phyloP scores from a whole-genome alignment of 2,329 filamentous ascomycete genomes.

The Talaromyces sp. region DNA sequence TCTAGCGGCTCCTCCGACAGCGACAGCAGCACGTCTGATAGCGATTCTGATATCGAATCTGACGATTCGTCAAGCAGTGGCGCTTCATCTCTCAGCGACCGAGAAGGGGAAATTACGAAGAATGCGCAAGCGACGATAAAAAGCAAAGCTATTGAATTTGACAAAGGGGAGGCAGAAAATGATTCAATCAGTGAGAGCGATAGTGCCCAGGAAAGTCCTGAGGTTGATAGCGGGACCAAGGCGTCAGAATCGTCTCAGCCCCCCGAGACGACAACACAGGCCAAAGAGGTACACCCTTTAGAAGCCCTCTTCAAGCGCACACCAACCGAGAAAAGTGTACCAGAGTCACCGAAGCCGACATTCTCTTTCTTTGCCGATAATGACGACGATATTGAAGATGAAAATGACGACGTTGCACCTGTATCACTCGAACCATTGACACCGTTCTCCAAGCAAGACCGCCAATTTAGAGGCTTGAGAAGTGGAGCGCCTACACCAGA shows the following conservation, averaged over 20 bases:
- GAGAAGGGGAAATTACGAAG: background rate
- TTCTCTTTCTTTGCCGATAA: slow-evolving; percentile 73
- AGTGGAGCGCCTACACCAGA: slow-evolving; percentile 94
- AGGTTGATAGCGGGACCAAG: slow-evolving; percentile 11
- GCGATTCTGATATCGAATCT: background rate
- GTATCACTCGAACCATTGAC: slow-evolving; percentile 59
- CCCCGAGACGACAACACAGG: slow-evolving; percentile 29
- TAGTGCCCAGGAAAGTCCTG: slow-evolving; percentile 14
- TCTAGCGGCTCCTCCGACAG: slow-evolving; percentile 26
- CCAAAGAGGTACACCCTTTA: slow-evolving; percentile 66
- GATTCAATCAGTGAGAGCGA: slow-evolving; percentile 5
- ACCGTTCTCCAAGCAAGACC: slow-evolving; percentile 73
- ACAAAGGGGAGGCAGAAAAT: background rate
- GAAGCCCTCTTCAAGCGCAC: slow-evolving; percentile 85
- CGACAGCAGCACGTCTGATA: background rate
- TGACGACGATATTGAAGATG: slow-evolving; percentile 40
- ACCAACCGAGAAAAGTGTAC: slow-evolving; percentile 40
- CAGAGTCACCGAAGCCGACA: slow-evolving; percentile 46
- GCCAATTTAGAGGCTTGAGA: slow-evolving; percentile 61
- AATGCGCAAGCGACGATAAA: background rate
- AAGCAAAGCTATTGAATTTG: background rate
- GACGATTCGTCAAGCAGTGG: background rate
- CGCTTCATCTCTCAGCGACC: background rate
- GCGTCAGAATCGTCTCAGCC: slow-evolving; percentile 38
- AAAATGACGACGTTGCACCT: slow-evolving; percentile 43